phyloP scores from a whole-genome alignment of 345 rosid species.

The Syzygium aqueum region DNA sequence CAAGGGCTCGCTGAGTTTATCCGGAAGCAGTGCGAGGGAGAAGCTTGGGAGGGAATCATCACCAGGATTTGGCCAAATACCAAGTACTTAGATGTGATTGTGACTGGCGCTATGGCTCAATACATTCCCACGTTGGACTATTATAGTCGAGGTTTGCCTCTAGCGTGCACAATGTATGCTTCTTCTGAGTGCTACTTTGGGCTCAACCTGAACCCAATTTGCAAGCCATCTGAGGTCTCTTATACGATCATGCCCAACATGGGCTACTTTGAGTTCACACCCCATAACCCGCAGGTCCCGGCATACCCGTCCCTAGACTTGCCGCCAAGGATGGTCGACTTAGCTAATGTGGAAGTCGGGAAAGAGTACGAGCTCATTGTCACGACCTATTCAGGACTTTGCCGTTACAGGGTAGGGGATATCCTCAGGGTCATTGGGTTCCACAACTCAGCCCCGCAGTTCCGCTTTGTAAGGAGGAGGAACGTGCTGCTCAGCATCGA shows the following conservation, averaged over 20 bases:
- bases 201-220: conserved; percentile 70
- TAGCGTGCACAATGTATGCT: conserved; percentile 93
- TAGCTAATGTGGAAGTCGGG: conserved; percentile 58
- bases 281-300: conserved; percentile 12
- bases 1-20: conserved; percentile 52
- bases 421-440: conserved; percentile 70
- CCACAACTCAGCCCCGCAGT: conserved; percentile 74
- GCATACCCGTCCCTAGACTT: conserved; percentile 5
- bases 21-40: conserved; percentile 31
- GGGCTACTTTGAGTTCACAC: conserved; percentile 82
- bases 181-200: conserved; percentile 95
- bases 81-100: conserved; percentile 79
- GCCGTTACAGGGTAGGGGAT: conserved; percentile 84
- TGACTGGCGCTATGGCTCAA: conserved; percentile 96
- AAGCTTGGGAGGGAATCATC: conserved; percentile 67
- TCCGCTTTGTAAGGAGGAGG: conserved; percentile 66
- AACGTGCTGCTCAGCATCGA: conserved; percentile 86
- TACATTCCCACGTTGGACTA: conserved; percentile 85
- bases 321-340: conserved; percentile 47
- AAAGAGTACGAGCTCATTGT: conserved; percentile 80
- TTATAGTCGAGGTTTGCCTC: conserved; percentile 68
- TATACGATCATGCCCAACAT: conserved; percentile 94
- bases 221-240: conserved; percentile 70
- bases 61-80: conserved; percentile 85
- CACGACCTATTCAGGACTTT: conserved; percentile 71